These are phyloP conservation scores for Diversispora eburnea DNA, from an alignment of 192 early-diverging fungal species.

Conservation along the genomic window DNA sequence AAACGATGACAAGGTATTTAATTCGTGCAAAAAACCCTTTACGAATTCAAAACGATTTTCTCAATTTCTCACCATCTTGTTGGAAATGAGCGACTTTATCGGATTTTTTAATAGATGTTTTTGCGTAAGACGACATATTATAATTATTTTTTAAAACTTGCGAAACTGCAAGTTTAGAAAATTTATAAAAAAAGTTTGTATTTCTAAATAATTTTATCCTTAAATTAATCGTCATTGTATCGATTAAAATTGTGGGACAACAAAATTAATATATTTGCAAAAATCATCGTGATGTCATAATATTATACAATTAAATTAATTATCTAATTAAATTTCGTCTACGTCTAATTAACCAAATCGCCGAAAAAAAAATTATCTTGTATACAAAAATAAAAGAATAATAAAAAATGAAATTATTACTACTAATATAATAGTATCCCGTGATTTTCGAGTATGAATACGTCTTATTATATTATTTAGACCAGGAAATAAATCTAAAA, in stretches of 20 bases:
- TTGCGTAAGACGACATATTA: no score
- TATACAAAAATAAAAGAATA: constrained; percentile 35
- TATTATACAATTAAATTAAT: no score
- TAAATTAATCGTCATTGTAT: no score
- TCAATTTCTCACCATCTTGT: constrained; percentile 47
- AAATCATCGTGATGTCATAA: no score
- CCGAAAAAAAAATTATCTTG: not conserved
- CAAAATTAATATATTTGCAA: no score
- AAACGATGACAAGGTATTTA: not conserved
- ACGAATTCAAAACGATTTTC: not conserved
- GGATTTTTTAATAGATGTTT: constrained; percentile 18
- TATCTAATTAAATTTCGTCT: no score
- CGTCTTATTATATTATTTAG: constrained; percentile 67
- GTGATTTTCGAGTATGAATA: constrained; percentile 61
- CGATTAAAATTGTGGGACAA: no score
- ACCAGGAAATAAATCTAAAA: constrained; percentile 48
- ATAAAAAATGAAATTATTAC: constrained; percentile 61
- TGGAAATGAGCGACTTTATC: constrained; percentile 52
- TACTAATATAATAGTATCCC: constrained; percentile 72
- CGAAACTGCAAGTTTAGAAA: no score
- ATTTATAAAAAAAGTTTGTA: no score
- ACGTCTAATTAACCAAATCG: no score
- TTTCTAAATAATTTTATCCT: no score
- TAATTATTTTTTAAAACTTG: no score
- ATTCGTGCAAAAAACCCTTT: not conserved